Base-by-base conservation (phyloP, 495 filamentous ascomycete genomes). In the Neurospora cerealis region DNA sequence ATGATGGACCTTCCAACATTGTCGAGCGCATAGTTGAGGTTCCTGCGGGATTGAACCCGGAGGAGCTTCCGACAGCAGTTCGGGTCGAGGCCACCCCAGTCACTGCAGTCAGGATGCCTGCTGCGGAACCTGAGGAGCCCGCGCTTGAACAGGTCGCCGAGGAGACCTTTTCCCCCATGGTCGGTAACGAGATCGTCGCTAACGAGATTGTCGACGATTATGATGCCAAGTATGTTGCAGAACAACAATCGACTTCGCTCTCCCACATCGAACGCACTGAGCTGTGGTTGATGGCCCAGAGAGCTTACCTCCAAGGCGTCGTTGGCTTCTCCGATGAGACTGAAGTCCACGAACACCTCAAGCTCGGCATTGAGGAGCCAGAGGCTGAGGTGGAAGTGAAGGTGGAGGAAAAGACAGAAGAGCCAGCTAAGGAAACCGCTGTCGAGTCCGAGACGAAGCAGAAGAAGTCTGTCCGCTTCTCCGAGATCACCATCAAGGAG, bases 401-500 rank as follows among this genome's bases (percentile, higher is more conserved):
- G 17, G 76, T 75, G 2, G 78, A 81, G 21, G 75, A 75, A 5
- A 78, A 75, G 73, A 73, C 74, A 9, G 76, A 75, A 28, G 73
- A 77, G 21, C 76, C 80, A 11, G 71, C 80, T 4, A 80, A 81
- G 78, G 77, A 79, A 48, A 70, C 39, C n/a, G 24, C 48, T 13
- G 76, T 44, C 76, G 82, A 80, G 70, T 74, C 79, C 19, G 79
- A 83, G n/a, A 82, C 81, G 19, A 85, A 85, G 54, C 54, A 62
- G 72, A 92, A 93, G 81, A 95, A 92, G 83, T 87, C 89, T 0
- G 93, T 95, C 36, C 90, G 91, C n/a, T 95, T 96, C 77, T 88
- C 89, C 8, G 88, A 89, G 36, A 86, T 89, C 69, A 82, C 83
- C 11, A 80, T 87, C 8, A 84, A 85, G 19, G 79, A 85, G n/a